Conservation (phyloP, 345 rosid genomes). For the Psidium guajava region DNA sequence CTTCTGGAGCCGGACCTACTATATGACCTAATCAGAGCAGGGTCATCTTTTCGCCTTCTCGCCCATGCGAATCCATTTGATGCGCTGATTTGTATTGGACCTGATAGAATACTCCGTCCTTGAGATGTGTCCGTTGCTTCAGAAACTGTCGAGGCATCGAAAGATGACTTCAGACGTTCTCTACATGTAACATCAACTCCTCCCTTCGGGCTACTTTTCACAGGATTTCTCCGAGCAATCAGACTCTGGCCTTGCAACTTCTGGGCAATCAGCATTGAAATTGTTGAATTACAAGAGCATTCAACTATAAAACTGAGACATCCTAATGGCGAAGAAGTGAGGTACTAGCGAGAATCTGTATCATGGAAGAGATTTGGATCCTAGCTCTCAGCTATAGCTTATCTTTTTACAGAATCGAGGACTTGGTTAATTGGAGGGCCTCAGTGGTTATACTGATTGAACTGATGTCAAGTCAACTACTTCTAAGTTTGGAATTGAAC, state of each 20-base stretch:
- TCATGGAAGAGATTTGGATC: background rate
- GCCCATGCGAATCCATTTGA: constrained; percentile 49
- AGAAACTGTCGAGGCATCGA: background rate
- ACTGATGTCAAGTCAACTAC: background rate
- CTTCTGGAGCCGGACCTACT: constrained; percentile 5
- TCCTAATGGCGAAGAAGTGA: background rate
- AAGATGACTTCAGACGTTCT: background rate
- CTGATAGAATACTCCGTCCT: constrained; percentile 20
- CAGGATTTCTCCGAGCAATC: background rate
- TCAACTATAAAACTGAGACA: background rate
- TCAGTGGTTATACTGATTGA: background rate
- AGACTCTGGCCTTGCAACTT: background rate
- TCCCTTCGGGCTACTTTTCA: background rate
- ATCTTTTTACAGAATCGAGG: background rate
- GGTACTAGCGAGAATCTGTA: background rate
- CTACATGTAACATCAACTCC: background rate
- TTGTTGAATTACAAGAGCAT: background rate
- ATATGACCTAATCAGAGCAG: background rate
- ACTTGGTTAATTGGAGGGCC: background rate
- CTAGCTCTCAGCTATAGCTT: background rate
- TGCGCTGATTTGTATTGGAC: constrained; percentile 26
- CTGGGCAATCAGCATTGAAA: background rate
- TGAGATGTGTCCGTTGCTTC: constrained; percentile 7
- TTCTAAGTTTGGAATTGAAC: background rate
- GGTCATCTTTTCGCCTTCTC: constrained; percentile 5